A percentile compares a stretch with the other conserved stretches of the same genome.
Conservation (phyloP, 306 rosid genomes). For the Betula pendula region DNA sequence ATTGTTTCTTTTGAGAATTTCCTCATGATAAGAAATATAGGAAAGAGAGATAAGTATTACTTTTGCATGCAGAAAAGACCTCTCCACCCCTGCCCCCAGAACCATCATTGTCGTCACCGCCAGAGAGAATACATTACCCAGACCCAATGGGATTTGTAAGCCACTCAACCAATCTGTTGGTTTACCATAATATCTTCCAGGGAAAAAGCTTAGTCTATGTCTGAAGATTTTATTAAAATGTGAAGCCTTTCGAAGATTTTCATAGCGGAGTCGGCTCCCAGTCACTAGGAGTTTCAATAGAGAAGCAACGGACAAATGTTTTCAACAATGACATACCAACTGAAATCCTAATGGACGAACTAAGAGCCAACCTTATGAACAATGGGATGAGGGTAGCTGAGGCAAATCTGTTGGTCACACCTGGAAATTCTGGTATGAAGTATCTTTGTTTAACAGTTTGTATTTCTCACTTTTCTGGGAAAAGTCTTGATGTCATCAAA, state of each 20-base stretch:
- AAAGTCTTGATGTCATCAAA: slow-evolving; percentile 2
- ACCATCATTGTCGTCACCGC: slow-evolving; percentile 51
- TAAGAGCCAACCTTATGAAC: slow-evolving; percentile 39
- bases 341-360: slow-evolving; percentile 35
- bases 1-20: slow-evolving; percentile 2
- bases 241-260: slow-evolving; percentile 61
- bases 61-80: slow-evolving; percentile 44
- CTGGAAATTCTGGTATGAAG: slow-evolving; percentile 56
- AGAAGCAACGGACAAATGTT: slow-evolving; percentile 34
- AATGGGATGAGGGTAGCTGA: slow-evolving; percentile 33
- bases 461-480: slow-evolving; percentile 10
- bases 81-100: slow-evolving; percentile 56
- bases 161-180: slow-evolving; percentile 12
- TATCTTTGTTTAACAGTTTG: slow-evolving; percentile 21
- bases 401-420: slow-evolving; percentile 40
- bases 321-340: slow-evolving; percentile 29
- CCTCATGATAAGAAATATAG: background rate
- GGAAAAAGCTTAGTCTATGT: slow-evolving; percentile 18
- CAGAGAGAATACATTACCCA: slow-evolving; percentile 31
- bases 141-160: slow-evolving; percentile 55
- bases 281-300: slow-evolving; percentile 33
- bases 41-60: slow-evolving; percentile 19
- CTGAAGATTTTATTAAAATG: slow-evolving; percentile 29
- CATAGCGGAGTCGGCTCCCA: slow-evolving; percentile 44
- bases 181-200: slow-evolving; percentile 19